These are phyloP conservation scores for Draba incana DNA, from an alignment of 345 rosid genomes.

Conservation along the genomic window DNA sequence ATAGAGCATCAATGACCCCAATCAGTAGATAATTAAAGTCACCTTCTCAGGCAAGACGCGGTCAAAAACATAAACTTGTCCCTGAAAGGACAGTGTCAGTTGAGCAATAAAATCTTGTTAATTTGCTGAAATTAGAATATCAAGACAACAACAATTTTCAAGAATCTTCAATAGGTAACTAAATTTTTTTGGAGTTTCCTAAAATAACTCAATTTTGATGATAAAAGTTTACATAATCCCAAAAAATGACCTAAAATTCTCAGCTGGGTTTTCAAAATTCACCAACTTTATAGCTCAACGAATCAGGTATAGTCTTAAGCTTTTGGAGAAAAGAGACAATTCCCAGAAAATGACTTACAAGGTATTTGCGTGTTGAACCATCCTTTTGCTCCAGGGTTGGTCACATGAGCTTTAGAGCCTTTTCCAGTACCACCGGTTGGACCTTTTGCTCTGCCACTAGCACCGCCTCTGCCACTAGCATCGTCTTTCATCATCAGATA, in stretches of 20 bases:
- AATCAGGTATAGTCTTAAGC: conserved; percentile 30
- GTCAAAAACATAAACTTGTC: conserved; percentile 78
- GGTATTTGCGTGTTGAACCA: conserved; percentile 82
- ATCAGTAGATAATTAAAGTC: background rate
- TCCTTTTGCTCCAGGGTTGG: too few species aligned
- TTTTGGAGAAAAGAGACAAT: conserved; percentile 27
- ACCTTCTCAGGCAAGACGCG: conserved; percentile 72
- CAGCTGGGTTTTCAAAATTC: conserved; percentile 28
- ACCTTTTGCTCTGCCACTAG: too few species aligned
- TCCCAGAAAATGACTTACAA: conserved; percentile 60
- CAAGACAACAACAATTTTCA: background rate
- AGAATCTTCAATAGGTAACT: too few species aligned
- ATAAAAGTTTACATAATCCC: conserved; percentile 4
- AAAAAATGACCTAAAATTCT: conserved; percentile 16
- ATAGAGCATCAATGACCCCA: conserved; percentile 6
- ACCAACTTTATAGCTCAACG: conserved; percentile 37
- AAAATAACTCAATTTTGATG: conserved; percentile 29
- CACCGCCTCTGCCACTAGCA: too few species aligned
- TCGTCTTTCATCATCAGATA: too few species aligned
- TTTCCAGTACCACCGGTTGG: too few species aligned
- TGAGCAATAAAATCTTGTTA: conserved; percentile 41
- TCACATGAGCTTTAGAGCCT: too few species aligned
- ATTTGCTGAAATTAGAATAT: conserved; percentile 14
- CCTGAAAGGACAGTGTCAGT: conserved; percentile 72
- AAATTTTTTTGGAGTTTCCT: conserved; percentile 34